Base-by-base conservation (phyloP, 257 asterid genomes). In the Solanum chmielewskii region DNA sequence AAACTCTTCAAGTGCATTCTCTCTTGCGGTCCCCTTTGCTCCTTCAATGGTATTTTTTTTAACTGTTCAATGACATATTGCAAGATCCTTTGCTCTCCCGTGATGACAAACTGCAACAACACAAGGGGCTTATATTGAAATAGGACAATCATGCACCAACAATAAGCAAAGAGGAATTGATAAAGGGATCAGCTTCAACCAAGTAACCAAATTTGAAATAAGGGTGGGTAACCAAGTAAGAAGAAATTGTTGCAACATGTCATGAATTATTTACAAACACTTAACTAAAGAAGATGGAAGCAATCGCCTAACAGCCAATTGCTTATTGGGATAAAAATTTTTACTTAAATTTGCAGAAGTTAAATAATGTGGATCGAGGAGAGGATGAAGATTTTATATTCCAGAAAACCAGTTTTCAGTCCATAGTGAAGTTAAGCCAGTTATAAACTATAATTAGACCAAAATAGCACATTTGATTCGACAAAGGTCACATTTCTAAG, bases 1-100 rank as follows among this genome's bases (percentile, higher is more conserved):
- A 95, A 90, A 93, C 94, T 97, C 91, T 94, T 97, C 93, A 97
- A 93, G 91, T 95, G 99, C 90, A 93, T 83, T 89, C 95, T 94
- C 90, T 97, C 99, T 88, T 95, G 98, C 83, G 95, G 94, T 76
- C 99, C 99, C 87, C 98, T 92, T 89, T 97, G 99, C 90, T 97
- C 99, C 95, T 94, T 97, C 77, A 94, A 83, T 59, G 99, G 98
- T 89, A 97, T 93, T 92, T 92, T 97, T 91, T 94, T 97, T 93
- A 97, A 93, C 89, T 94, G 98, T 31, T 92, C 92, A 84, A 97
- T 94, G 88, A 98, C 95, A 93, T 92, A 93, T 89, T 89, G 95
- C 91, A 97, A 88, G 84, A 95, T 88, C 86, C 94, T 98, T 91
- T 89, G 97, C 90, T 97, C 99, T 84, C 98, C 92, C 31, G 99